Percentiles rank a stretch among this genome's conserved stretches.
Conservation (phyloP, 257 asterid genomes). For the Plectranthus barbatus region DNA sequence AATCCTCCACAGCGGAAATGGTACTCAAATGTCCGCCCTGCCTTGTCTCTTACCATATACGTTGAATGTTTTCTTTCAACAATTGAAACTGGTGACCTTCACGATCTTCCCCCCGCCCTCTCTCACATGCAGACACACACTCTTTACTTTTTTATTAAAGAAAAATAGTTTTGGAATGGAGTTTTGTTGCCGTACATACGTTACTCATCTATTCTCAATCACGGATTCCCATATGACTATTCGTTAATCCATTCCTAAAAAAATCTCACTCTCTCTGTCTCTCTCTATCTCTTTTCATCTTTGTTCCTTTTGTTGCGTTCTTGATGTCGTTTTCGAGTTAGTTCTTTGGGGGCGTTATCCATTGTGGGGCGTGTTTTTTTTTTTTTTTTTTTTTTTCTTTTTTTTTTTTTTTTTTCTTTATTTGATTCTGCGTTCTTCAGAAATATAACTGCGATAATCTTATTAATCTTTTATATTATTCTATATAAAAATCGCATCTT, state of each 20-base stretch:
- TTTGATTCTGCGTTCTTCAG: slow-evolving; percentile 27
- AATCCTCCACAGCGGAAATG: slow-evolving; percentile 13
- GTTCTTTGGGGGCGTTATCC: slow-evolving; percentile 33
- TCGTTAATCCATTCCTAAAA: slow-evolving; percentile 19
- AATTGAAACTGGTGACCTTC: slow-evolving; percentile 35
- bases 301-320: slow-evolving; percentile 17
- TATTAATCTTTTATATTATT: neutral
- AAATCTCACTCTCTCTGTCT: slow-evolving; percentile 14
- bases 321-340: slow-evolving; percentile 34
- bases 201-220: slow-evolving; percentile 30
- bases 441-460: slow-evolving; percentile 1
- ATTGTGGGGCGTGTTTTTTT: slow-evolving; percentile 19
- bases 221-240: slow-evolving; percentile 77
- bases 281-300: slow-evolving; percentile 18
- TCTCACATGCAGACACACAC: neutral
- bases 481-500: slow-evolving; percentile 16
- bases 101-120: slow-evolving; percentile 33
- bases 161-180: neutral
- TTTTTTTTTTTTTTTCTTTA: slow-evolving; percentile 18
- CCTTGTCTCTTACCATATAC: too few species aligned
- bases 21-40: slow-evolving; percentile 6
- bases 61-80: slow-evolving; percentile 12
- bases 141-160: neutral
- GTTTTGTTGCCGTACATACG: slow-evolving; percentile 18
- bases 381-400: slow-evolving; percentile 19